Conservation (phyloP, 2,329 filamentous ascomycete genomes). For the Cladosporium sp. region DNA sequence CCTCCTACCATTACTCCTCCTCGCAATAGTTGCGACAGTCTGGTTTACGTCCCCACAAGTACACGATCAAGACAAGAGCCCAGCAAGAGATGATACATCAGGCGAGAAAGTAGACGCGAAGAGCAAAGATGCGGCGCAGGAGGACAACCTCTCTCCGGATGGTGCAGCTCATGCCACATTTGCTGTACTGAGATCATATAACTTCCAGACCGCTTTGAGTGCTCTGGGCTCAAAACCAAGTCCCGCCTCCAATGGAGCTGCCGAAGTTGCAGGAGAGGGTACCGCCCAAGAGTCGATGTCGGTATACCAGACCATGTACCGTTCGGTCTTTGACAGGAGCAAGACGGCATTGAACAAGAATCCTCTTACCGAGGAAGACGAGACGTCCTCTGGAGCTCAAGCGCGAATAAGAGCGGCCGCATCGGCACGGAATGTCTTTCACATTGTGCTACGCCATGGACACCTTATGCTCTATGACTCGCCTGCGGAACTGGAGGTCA, state of each 20-base stretch:
- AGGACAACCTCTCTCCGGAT: constrained; percentile 16
- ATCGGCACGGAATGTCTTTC: constrained; percentile 20
- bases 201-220: constrained; percentile 27
- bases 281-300: constrained; percentile 66
- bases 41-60: constrained; percentile 56
- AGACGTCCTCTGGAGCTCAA: constrained; percentile 3
- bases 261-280: constrained; percentile 14
- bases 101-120: not conserved
- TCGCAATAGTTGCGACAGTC: constrained; percentile 59
- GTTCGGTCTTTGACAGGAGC: constrained; percentile 85
- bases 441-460: constrained; percentile 63
- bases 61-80: not conserved
- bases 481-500: constrained; percentile 88
- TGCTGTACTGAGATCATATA: constrained; percentile 29
- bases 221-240: constrained; percentile 25
- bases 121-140: constrained; percentile 13
- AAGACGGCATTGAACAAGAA: constrained; percentile 37
- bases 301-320: constrained; percentile 97
- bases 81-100: constrained; percentile 10
- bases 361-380: constrained; percentile 20
- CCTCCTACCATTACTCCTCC: constrained; percentile 70
- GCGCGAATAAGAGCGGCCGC: constrained; percentile 5
- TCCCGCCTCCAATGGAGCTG: constrained; percentile 13
- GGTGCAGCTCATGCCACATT: constrained; percentile 28
- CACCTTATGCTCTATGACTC: constrained; percentile 98